Base-by-base conservation (phyloP, 139 green algal genomes). In the Ettlia oleoabundans region DNA sequence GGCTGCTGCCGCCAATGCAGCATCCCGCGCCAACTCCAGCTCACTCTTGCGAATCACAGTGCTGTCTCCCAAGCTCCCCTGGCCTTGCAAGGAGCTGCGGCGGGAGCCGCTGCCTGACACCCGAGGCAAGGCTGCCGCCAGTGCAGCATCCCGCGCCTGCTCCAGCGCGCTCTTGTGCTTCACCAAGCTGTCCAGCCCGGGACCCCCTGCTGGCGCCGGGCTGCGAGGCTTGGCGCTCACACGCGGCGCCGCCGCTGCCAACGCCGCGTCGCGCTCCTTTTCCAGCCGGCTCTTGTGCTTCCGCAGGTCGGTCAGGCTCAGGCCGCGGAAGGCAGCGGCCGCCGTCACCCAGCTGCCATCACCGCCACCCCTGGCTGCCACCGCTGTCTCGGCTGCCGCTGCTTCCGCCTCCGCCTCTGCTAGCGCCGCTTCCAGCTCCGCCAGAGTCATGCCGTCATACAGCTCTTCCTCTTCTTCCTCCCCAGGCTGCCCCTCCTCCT, bases 231-330 rank as follows among this genome's bases (percentile, higher is more conserved):
- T 13, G 4, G 69, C 41, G 2, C 41, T 9, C 1, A 62, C 10
- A 5, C 69, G 69, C 2, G 69, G 69, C 1, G 69, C 69, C 32
- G 69, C 69, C 41, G 42, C 69, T n/a, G 69, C 69, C 69, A 76
- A 42, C 28, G 69, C 69, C n/a, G 69, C 69, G 1, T 76, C 74
- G 21, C 24, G 69, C 30, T 63, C 58, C 9, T 35, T 28, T 37
- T 87, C 82, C 51, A 80, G 76, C 69, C 30, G 22, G 66, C 47
- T 75, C 51, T 85, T 81, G 55, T 51, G 75, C 58, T 62, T 41
- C 38, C 35, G 63, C 51, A 86, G 69, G 52, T 68, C 64, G 21
- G 4, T 33, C 1, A 81, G 41, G 8, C 21, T 22, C 3, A 43
- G 3, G 66, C 73, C 73, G 22, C 52, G 70, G 82, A 86, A 86